A percentile compares a stretch with the other conserved stretches of the same genome.
Evolutionary conservation across 257 asterid genomes (phyloP).

Genomic region (Pogostemon cablin): DNA sequence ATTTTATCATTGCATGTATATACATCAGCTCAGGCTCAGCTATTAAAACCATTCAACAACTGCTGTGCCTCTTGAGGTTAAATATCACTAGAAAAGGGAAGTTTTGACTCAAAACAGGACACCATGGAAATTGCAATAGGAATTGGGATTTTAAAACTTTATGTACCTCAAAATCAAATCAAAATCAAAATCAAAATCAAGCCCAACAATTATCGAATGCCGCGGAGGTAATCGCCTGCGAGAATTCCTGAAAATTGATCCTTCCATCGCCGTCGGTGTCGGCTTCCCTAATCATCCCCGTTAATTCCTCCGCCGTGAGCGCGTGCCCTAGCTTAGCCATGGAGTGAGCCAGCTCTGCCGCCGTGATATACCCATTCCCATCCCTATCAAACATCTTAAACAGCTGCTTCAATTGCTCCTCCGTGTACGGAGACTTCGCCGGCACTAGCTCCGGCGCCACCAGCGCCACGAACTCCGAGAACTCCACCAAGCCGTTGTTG

Average conservation of each 20-base stretch:
- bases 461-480: slow-evolving; percentile 86
- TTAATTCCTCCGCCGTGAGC: slow-evolving; percentile 82
- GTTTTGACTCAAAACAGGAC: no score
- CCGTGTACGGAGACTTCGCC: slow-evolving; percentile 83
- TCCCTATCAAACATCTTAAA: slow-evolving; percentile 83
- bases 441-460: slow-evolving; percentile 94
- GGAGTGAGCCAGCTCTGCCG: slow-evolving; percentile 93
- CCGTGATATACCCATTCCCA: slow-evolving; percentile 86
- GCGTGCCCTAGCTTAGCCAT: slow-evolving; percentile 95
- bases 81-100: no score
- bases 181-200: slow-evolving; percentile 24
- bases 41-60: no score
- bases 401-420: slow-evolving; percentile 80
- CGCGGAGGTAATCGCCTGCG: slow-evolving; percentile 86
- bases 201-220: slow-evolving; percentile 92
- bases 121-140: no score
- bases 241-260: slow-evolving; percentile 78
- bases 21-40: no score
- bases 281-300: slow-evolving; percentile 89
- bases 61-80: no score
- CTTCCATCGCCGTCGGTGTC: slow-evolving; percentile 93
- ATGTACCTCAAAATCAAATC: slow-evolving; percentile 22
- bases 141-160: no score
- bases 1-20: no score
- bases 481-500: slow-evolving; percentile 82